Conservation (phyloP, 1,284 basidiomycete genomes). For the Cutaneotrichosporon sp. region DNA sequence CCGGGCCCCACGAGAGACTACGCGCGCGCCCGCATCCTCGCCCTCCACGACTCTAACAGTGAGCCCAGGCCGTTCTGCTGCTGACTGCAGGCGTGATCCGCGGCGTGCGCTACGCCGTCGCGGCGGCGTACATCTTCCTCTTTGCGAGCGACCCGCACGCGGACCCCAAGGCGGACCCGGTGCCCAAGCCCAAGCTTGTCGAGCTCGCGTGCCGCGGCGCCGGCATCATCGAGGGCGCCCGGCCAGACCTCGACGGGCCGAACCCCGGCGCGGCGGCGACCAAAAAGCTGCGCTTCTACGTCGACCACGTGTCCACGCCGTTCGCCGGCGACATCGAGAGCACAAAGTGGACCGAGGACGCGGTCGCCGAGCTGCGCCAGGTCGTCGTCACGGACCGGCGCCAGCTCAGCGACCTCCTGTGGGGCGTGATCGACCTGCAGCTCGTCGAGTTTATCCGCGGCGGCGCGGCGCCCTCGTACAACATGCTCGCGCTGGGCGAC, state of each 20-base stretch:
- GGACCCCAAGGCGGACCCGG: conserved; percentile 6
- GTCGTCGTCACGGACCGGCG: conserved; percentile 27
- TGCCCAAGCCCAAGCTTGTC: conserved; percentile 28
- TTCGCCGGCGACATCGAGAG: conserved; percentile 35
- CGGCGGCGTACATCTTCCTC: conserved; percentile 37
- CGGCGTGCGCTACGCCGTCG: conserved; percentile 34
- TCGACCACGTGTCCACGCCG: conserved; percentile 33
- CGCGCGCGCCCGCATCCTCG: conserved; percentile 30
- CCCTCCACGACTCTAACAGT: conserved; percentile 33
- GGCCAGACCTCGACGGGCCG: not conserved
- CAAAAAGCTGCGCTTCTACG: conserved; percentile 29
- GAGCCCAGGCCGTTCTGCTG: too few relatives aligned
- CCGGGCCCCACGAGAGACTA: conserved; percentile 31
- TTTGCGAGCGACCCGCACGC: conserved; percentile 15
- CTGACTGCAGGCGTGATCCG: conserved; percentile 29
- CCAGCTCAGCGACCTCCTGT: conserved; percentile 34
- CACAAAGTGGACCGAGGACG: conserved; percentile 39
- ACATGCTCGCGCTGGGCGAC: conserved; percentile 36
- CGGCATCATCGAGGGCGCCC: conserved; percentile 18
- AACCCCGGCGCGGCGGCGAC: not conserved
- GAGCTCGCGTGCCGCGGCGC: conserved; percentile 34
- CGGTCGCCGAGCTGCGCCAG: conserved; percentile 27
- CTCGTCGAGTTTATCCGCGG: conserved; percentile 36
- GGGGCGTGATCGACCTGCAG: conserved; percentile 39
- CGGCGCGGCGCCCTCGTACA: conserved; percentile 33